Base-by-base conservation (phyloP, 306 rosid species). In the Cicer pinnatifidum region DNA sequence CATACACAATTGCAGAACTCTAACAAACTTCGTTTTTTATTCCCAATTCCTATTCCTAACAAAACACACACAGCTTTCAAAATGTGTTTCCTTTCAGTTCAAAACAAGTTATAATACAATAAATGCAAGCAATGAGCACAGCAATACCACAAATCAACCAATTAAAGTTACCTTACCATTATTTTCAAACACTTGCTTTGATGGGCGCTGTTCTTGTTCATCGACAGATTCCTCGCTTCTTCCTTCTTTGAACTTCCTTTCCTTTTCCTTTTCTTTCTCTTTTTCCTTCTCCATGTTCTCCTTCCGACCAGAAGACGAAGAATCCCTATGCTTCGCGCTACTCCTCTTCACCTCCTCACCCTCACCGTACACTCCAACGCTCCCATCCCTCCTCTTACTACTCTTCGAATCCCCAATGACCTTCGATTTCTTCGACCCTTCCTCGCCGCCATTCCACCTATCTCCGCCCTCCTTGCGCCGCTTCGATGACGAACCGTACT, bases 401-500 rank as follows among this genome's bases (percentile, higher is more conserved):
- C 88, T 91, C 84, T 88, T 94, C 11, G 92, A 85, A 75, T 94
- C 98, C 48, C 87, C 89, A 0, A 82, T 69, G 3, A 78, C 68
- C 82, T 86, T 89, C 37, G 88, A 76, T 86, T 86, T 94, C 88
- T 85, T 94, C 1, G 83, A 83, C 37, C 86, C 92, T 33, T 86
- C 92, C 2, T 90, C 93, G 6, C 93, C 96, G 4, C 97, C 97
- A 75, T 92, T 87, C 99, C 99, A 92, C 84, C 99, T 82, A 46
- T 95, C 99, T 44, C 88, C 86, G 7, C 83, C 93, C 17, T 87
- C 99, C 84, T 77, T 90, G 4, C 96, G 92, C 85, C 97, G 86
- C 96, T 90, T 95, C 4, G 91, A 88, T 0, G 92, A 88, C 6
- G 90, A 85, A 16, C 80, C 90, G 45, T 84, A 83, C 80, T 90